Evolutionary conservation across 2,329 filamentous ascomycete species (phyloP), one percentile per base, ranked within the genome.

Genomic region (Basipetospora chlamydospora): DNA sequence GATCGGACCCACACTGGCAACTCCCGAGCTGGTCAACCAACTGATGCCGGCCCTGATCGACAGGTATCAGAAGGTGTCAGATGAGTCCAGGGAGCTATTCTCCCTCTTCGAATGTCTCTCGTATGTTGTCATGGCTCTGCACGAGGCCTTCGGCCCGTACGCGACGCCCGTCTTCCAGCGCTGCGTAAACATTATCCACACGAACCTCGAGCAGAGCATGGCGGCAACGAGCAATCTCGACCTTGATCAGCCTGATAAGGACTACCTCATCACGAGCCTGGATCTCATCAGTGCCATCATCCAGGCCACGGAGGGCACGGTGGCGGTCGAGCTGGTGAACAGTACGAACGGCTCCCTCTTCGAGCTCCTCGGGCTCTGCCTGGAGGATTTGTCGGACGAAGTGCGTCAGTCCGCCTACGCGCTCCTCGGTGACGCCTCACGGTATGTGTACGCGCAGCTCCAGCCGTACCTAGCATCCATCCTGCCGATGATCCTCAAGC

Each of bases 361-460:
- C 49, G 81, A 95, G 53, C 70, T 98, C 25, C 66, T 98, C 29
- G 75, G 77, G 43, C 82, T 90, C 56, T 96, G 88, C 56, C 86
- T 98, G 80, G 80, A 90, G 51, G 88, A 96, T 53, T 68, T 71
- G 1, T 80, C 81, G 47, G 87, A 94, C 48, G 88, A 95, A 56
- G 90, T 96, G 15, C 80, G 87, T 39, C 90, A 98, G 57, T 98
- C 90, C 9, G 86, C 87, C 1, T 98, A 95, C 50, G 90, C 90
- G 8, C 67, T 98, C 13, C 73, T 98, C 11, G 90, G 90, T 43
- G 90, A 98, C 60, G 93, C 85, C 53, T 83, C 90, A 11, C 92
- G 88, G 54, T 94, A 86, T 50, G 80, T 95, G 34, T 96, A 88
- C 58, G 69, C 72, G 5, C 78, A 90, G 49, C 64, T 98, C 31